Base-by-base conservation (phyloP, 2,329 filamentous ascomycete species). In the Sphaceloma murrayae region DNA sequence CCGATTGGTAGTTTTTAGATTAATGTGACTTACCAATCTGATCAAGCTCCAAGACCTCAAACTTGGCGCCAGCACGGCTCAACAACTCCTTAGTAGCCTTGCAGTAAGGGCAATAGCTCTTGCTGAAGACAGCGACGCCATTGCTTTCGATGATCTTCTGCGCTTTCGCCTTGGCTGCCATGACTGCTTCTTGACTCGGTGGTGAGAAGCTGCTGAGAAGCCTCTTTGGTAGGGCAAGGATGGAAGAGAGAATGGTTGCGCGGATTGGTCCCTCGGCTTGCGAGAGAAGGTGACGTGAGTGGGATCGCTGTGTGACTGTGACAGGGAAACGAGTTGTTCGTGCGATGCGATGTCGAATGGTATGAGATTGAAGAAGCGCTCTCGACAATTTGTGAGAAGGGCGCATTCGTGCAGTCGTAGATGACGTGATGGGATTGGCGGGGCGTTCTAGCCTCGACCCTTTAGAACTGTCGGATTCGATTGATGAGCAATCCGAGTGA, bases 51-150 rank as follows among this genome's bases (percentile, higher is more conserved):
- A 91, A 69, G 46, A 75, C 62, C 58, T 75, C 78, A 65, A 76
- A 88, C 56, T 87, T 82, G 49, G 84, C 85, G 52, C 79, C 78
- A 47, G 78, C 55, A 47, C 77, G 70, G 58, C 72, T 75, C 55
- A 98, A 71, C 40, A 85, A 72, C 46, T 72, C 59, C 78, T 96
- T 96, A 55, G 82, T 78, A 48, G 79, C 72, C 47, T 68, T 73
- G 75, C 89, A 96, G 76, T 94, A 93, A 9, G 88, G 87, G 76
- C 91, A 98, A 71, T 86, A 94, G 11, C 82, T 85, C 73, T 98
- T 98, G 67, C 82, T 88, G 75, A 98, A 98, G 62, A 98, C 85
- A 57, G 91, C 84, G 64, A 94, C 87, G 57, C 78, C 68, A 69
- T 94, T 91, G 60, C 88, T 80, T 66, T 91, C 78, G 65, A 96